Conservation (phyloP, 345 rosid species). For the Euclidium syriacum region DNA sequence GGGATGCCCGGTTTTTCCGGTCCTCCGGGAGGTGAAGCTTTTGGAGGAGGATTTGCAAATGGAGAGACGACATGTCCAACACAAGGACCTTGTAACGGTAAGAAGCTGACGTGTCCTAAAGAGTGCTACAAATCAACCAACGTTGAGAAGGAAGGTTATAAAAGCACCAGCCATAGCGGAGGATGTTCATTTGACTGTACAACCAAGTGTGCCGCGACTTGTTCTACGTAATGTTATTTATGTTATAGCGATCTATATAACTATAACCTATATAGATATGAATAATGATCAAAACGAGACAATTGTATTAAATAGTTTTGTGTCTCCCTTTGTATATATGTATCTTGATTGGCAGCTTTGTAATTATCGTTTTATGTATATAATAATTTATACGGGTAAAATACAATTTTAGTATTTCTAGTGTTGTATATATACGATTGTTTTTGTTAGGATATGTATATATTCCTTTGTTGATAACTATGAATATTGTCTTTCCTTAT, state of each 20-base stretch:
- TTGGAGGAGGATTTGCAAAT: not conserved
- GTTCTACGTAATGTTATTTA: not conserved
- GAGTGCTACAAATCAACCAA: conserved; percentile 21
- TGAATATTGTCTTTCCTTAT: too few species aligned
- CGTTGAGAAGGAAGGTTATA: conserved; percentile 9
- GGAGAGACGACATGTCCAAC: not conserved
- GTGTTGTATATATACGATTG: too few species aligned
- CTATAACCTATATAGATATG: not conserved
- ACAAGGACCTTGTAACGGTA: conserved; percentile 28
- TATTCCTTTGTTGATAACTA: too few species aligned
- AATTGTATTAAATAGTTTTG: conserved; percentile 2
- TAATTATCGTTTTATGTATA: conserved; percentile 13
- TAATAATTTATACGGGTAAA: not conserved
- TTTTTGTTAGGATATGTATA: too few species aligned
- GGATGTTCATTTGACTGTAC: conserved; percentile 28
- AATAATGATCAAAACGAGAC: not conserved
- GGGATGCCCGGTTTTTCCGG: not conserved
- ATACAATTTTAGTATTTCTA: not conserved
- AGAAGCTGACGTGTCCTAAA: conserved; percentile 12
- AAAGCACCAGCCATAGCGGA: conserved; percentile 17
- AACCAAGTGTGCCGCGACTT: conserved; percentile 5
- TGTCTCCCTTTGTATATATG: not conserved
- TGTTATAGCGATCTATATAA: not conserved
- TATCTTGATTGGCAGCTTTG: not conserved
- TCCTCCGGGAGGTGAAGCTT: not conserved